Base-by-base conservation (phyloP, 306 rosid genomes). In the Hylodesmum podocarpum region DNA sequence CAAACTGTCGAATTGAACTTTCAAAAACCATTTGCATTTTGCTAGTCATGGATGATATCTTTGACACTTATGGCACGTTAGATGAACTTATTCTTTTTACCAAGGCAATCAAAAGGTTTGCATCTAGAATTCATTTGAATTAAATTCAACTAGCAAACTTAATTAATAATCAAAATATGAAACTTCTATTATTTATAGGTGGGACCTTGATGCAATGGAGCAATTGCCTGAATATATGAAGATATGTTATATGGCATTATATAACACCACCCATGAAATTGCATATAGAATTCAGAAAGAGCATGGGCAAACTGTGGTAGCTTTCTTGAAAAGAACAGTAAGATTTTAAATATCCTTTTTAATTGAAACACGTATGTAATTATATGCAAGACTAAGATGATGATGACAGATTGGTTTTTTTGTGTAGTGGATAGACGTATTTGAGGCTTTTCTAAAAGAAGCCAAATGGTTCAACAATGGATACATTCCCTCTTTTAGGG, bases 151-250 rank as follows among this genome's bases (percentile, higher is more conserved):
- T 1, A 15, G 10, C 6, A 0, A 65, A 53, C 40, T 43, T 34
- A 28, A 12, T 6, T 15, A 8, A 40, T 29, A 61, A 58, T 13
- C 19, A 73, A 29, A 63, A 43, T 44, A 14, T 64, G 1, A 46
- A 31, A 27, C 19, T 11, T 21, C 1, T 18, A 5, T 46, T 69
- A 57, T 55, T 58, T 82, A 2, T 51, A 86, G 89, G 81, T 82
- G 89, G 89, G 87, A 86, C 73, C 85, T 86, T 69, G 85, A 77
- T 54, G 81, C 72, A 0, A 82, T 86, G 85, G 87, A 80, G 16
- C 59, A 76, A 2, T 27, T 83, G 2, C 89, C 89, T 8, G 81
- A 80, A 44, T 82, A 82, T 19, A 82, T 86, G 87, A 86, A 80
- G 51, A 80, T 86, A 82, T 66, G 85, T 25, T 86, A 82, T 6